phyloP scores from a whole-genome alignment of 106 monocot genomes.

The Dioscorea alata region DNA sequence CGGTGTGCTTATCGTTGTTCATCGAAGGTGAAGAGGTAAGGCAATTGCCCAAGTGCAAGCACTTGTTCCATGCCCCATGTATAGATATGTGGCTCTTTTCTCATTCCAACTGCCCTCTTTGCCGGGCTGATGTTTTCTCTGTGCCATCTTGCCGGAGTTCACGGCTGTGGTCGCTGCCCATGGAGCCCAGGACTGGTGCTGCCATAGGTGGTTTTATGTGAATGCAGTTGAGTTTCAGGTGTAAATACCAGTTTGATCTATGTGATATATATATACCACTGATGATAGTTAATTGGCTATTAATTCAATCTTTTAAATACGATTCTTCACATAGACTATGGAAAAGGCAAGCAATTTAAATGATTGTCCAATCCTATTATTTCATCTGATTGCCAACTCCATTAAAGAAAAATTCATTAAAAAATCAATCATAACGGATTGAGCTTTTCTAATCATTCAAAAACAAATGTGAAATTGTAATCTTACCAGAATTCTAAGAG shows the following conservation, averaged over 20 bases:
- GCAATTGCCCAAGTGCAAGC: constrained; percentile 25
- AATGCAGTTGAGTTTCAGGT: background rate
- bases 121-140: constrained; percentile 8
- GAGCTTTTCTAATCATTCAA: too few relatives aligned
- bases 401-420: too few relatives aligned
- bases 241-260: background rate
- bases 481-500: constrained; percentile 93
- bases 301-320: too few relatives aligned
- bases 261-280: background rate
- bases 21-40: constrained; percentile 28
- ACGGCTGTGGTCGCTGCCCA: background rate
- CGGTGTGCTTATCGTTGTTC: constrained; percentile 33
- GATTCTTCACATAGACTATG: too few relatives aligned
- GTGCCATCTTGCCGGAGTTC: background rate
- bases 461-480: background rate
- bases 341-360: too few relatives aligned
- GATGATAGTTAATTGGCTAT: background rate
- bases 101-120: constrained; percentile 26
- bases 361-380: too few relatives aligned
- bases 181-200: background rate
- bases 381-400: too few relatives aligned
- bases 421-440: too few relatives aligned
- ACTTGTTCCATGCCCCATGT: constrained; percentile 30
- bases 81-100: constrained; percentile 37
- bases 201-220: background rate